phyloP scores from a whole-genome alignment of 805 yeast species.

The Saccharomyces cerevisiae region DNA sequence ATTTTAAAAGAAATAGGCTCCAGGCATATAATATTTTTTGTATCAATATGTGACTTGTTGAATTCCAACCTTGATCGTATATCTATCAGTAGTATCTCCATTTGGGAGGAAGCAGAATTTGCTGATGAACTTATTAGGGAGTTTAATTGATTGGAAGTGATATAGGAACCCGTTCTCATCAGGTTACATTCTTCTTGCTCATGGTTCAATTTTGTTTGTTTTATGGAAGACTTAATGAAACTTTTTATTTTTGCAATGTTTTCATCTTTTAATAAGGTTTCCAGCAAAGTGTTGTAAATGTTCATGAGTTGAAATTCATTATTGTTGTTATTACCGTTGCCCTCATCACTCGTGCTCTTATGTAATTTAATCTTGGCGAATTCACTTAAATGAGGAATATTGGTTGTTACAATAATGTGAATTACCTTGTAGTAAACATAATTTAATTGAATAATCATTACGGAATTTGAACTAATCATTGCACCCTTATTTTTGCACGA shows the following conservation, averaged over 20 bases:
- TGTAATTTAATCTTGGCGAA: constrained; percentile 19
- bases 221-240: constrained; percentile 15
- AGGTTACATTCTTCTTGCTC: background rate
- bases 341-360: constrained; percentile 8
- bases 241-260: constrained; percentile 21
- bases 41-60: constrained; percentile 53
- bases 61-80: constrained; percentile 55
- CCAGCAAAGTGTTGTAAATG: constrained; percentile 28
- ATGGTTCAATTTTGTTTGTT: background rate
- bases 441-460: background rate
- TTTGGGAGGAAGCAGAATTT: constrained; percentile 4
- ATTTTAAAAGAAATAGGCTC: constrained; percentile 58
- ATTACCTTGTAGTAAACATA: constrained; percentile 31
- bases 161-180: constrained; percentile 7
- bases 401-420: constrained; percentile 21
- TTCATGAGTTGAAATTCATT: constrained; percentile 18
- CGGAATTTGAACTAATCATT: background rate
- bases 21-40: constrained; percentile 55
- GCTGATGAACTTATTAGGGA: constrained; percentile 8
- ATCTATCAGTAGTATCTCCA: constrained; percentile 55
- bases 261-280: constrained; percentile 25
- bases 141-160: constrained; percentile 9
- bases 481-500: background rate
- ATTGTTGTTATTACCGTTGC: constrained; percentile 10
- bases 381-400: constrained; percentile 22